These are phyloP conservation scores for Elaeis oleifera DNA, from an alignment of 202 grass and related monocot genomes.

Conservation along the genomic window DNA sequence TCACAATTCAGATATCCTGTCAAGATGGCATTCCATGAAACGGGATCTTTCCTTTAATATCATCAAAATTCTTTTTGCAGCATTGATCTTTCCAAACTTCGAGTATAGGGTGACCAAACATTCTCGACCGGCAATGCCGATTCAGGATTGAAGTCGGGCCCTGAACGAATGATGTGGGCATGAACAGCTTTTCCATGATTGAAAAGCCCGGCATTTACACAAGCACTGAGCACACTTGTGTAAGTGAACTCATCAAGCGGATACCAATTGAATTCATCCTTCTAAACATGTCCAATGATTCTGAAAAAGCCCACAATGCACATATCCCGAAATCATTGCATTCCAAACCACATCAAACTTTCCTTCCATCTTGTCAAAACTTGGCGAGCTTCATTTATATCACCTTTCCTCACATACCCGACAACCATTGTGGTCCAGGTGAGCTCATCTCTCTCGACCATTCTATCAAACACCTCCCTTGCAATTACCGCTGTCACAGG, in stretches of 20 bases:
- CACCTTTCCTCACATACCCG: slow-evolving; percentile 60
- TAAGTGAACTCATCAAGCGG: slow-evolving; percentile 74
- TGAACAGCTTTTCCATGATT: slow-evolving; percentile 70
- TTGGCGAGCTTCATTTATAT: slow-evolving; percentile 41
- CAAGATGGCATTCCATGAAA: slow-evolving; percentile 89
- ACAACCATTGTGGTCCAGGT: slow-evolving; percentile 85
- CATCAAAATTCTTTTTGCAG: slow-evolving; percentile 50
- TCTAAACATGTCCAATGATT: slow-evolving; percentile 74
- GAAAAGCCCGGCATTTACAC: slow-evolving; percentile 46
- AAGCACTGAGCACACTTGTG: slow-evolving; percentile 76
- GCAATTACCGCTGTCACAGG: slow-evolving; percentile 20
- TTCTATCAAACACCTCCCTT: slow-evolving; percentile 61
- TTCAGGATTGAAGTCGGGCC: slow-evolving; percentile 46
- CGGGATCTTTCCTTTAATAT: slow-evolving; percentile 51
- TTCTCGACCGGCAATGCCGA: slow-evolving; percentile 73
- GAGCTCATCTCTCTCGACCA: slow-evolving; percentile 57
- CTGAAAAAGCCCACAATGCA: slow-evolving; percentile 44
- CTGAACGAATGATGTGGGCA: slow-evolving; percentile 45
- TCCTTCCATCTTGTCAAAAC: slow-evolving; percentile 51
- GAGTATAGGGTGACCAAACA: slow-evolving; percentile 66
- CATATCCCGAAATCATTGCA: slow-evolving; percentile 89
- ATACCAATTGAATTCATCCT: slow-evolving; percentile 51
- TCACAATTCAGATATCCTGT: slow-evolving; percentile 55
- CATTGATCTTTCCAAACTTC: slow-evolving; percentile 40
- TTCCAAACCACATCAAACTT: slow-evolving; percentile 84